Conservation (phyloP, 2,329 filamentous ascomycete species). For the Talaromyces rugulosus region DNA sequence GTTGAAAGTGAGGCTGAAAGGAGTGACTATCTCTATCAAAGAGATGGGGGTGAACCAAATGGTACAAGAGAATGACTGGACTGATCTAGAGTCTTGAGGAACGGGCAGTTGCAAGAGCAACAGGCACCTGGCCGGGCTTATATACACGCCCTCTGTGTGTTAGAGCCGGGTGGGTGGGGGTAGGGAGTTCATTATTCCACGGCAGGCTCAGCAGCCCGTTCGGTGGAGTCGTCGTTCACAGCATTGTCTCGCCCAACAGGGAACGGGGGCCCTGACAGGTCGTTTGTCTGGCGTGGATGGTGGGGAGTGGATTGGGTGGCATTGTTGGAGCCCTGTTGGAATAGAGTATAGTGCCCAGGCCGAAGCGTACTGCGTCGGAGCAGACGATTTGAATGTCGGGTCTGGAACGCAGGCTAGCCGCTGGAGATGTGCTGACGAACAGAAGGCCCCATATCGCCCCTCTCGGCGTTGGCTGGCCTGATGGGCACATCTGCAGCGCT, state of each 20-base stretch:
- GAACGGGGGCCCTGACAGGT: not conserved
- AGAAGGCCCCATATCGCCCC: not conserved
- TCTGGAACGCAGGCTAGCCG: not conserved
- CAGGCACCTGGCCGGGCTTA: not conserved
- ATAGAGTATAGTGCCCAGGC: not conserved
- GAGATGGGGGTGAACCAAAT: constrained; percentile 2
- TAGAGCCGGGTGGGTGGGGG: not conserved
- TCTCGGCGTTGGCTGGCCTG: not conserved
- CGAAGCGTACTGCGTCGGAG: not conserved
- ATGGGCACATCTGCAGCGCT: not conserved
- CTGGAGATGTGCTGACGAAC: not conserved
- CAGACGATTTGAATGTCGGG: not conserved
- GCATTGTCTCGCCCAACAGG: not conserved
- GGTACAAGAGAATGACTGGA: constrained; percentile 10
- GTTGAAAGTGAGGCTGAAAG: constrained; percentile 8
- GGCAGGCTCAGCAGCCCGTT: not conserved
- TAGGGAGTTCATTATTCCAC: not conserved
- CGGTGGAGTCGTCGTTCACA: not conserved
- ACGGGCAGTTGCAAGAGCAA: not conserved
- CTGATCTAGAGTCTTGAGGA: not conserved
- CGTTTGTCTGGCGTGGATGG: not conserved
- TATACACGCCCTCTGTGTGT: not conserved
- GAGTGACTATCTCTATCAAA: constrained; percentile 13
- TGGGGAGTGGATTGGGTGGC: not conserved
- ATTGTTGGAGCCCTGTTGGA: not conserved